Base-by-base conservation (phyloP, 2,329 filamentous ascomycete genomes). In the Ceratocystiopsis minuta region DNA sequence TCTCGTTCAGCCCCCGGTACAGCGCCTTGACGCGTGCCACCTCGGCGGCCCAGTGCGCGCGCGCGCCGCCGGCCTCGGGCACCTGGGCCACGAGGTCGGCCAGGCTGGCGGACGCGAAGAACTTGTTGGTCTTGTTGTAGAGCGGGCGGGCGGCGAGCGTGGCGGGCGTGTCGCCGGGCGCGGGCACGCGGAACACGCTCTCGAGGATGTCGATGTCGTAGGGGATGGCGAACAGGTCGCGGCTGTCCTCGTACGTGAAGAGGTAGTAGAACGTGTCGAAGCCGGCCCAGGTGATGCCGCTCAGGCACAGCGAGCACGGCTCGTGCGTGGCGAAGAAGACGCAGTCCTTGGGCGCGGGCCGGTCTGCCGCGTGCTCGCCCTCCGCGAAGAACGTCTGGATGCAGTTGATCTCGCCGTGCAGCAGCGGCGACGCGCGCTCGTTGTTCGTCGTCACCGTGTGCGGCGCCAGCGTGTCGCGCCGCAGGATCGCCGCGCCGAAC, bases 381-480 rank as follows among this genome's bases (percentile, higher is more conserved):
- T 20, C 20, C 20, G 20, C 60, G 55, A 70, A 74, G 57, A 74
- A 74, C 31, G 64, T 55, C 49, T 72, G 68, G 54, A 75, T 72
- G 59, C 70, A 74, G 54, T 72, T 70, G 54, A 74, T 71, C 49
- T 75, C 70, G 46, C 70, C 70, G 53, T 74, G 70, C 10, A 74
- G 60, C 4, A 74, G 60, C 2, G 70, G 70, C 5, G 70, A 73
- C 1, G 52, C 53, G 12, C 60, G 60, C 53, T 74, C 70, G 53
- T 73, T 65, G 58, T 75, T 75, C 37, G 68, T 73, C 11, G 68
- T 61, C 6, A 68, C 62, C 0, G 65, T 68, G 14, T 67, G 53
- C 3, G 65, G 58, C 0, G 48, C 37, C 6, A 73, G 61, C 15
- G 51, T 53, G 2, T 54, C 38, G 1, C 63, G 60, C 9, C 60